Conservation (phyloP, 441 rosid genomes). For the Pelargonium exstipulatum region DNA sequence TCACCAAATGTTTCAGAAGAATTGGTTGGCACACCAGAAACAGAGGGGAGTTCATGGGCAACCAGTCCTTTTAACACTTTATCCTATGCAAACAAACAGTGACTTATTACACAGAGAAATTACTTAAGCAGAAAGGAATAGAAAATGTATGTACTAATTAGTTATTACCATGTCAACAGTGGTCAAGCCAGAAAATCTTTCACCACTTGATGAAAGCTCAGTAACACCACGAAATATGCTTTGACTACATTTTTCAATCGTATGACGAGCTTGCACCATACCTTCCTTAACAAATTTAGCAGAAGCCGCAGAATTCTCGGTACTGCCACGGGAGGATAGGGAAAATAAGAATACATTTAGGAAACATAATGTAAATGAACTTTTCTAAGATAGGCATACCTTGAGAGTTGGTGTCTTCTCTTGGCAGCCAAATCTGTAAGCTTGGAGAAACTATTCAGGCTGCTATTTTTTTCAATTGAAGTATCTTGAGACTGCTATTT, state of each 20-base stretch:
- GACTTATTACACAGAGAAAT: slow-evolving; percentile 14
- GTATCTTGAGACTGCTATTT: slow-evolving; percentile 29
- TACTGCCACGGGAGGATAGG: slow-evolving; percentile 36
- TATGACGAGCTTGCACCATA: slow-evolving; percentile 32
- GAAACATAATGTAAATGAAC: slow-evolving; percentile 8
- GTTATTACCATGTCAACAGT: slow-evolving; percentile 64
- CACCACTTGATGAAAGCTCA: slow-evolving; percentile 70
- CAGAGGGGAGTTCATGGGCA: slow-evolving; percentile 32
- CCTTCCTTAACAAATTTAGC: slow-evolving; percentile 36
- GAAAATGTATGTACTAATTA: slow-evolving; percentile 10
- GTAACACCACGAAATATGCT: slow-evolving; percentile 69
- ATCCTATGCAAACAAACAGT: slow-evolving; percentile 39
- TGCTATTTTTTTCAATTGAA: slow-evolving; percentile 36
- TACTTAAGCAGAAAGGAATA: slow-evolving; percentile 14
- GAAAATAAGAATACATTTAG: slow-evolving; percentile 12
- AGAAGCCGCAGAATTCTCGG: slow-evolving; percentile 34
- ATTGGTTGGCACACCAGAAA: slow-evolving; percentile 29
- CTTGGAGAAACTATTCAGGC: slow-evolving; percentile 41
- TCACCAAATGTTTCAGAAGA: slow-evolving; percentile 37
- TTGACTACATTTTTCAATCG: slow-evolving; percentile 52
- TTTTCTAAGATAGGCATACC: slow-evolving; percentile 36
- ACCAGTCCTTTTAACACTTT: slow-evolving; percentile 84
- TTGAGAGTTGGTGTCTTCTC: slow-evolving; percentile 40
- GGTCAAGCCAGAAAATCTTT: slow-evolving; percentile 37
- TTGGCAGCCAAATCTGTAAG: slow-evolving; percentile 54